Base-by-base conservation (phyloP, 1,139 yeast species). In the Yamadazyma atmosphaerica region DNA sequence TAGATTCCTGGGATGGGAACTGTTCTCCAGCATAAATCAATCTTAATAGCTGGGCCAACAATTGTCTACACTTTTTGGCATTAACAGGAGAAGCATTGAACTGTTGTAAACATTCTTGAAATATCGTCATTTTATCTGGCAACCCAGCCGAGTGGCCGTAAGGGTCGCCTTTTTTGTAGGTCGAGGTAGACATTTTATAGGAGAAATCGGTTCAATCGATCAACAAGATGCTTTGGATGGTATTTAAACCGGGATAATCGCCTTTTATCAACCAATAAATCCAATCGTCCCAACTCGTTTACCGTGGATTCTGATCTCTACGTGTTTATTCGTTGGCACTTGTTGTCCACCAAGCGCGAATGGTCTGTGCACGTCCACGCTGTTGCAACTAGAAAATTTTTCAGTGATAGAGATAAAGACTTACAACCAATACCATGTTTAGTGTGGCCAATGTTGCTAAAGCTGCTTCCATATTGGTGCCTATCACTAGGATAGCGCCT, bases 71-170 rank as follows among this genome's bases (percentile, higher is more conserved):
- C 64, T 84, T 85, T 53, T 82, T 84, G 24, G 97, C 87, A 54
- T 86, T 85, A 44, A 90, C 85, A 13, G 96, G 96, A 32, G 95
- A 78, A 47, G 92, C 88, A 68, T 90, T 90, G 77, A 92, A 94
- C 46, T 87, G 92, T 52, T 87, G 87, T 54, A 88, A 72, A 69
- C 98, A 90, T 62, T 90, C 96, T 67, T 92, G 99, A 63, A 86
- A 90, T 49, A 94, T 92, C 9, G 96, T 85, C 98, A 92, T 92
- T 67, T 89, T 89, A 66, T 92, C 98, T 43, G 96, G 94, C 48
- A 77, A 62, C 38, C 82, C 84, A 28, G 58, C 45, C 10, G 60
- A 44, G 49, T 77, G 85, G 43, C 80, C 63, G 47, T 62, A 63
- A 58, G 86, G 89, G 61, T 88, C 96, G 65, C 77, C 80, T 68